A percentile compares a stretch with the other conserved stretches of the same genome.
phyloP scores from a whole-genome alignment of 441 rosid species.

The Corymbia calophylla region DNA sequence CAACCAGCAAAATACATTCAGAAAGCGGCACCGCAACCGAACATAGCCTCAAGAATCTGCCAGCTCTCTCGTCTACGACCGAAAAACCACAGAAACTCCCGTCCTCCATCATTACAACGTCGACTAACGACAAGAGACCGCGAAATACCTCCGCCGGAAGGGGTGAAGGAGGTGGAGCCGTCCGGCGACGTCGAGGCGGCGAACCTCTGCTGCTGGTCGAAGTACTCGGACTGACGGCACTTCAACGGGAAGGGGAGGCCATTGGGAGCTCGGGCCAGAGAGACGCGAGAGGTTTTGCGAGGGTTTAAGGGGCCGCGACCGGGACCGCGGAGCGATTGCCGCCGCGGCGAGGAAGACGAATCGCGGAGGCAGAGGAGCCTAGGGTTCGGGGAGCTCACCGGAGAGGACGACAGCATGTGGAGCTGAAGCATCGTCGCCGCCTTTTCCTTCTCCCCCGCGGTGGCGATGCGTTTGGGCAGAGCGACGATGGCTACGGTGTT shows the following conservation, averaged over 20 bases:
- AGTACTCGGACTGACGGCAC: slow-evolving; percentile 59
- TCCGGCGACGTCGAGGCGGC: slow-evolving; percentile 14
- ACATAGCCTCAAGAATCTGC: neutral
- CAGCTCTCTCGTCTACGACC: neutral
- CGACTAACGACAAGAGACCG: neutral
- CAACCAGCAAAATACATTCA: neutral
- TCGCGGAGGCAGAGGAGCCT: neutral
- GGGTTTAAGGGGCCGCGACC: neutral
- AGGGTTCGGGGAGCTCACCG: slow-evolving; percentile 3
- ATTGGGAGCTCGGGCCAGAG: neutral
- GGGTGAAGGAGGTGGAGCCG: slow-evolving; percentile 8
- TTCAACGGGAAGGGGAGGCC: slow-evolving; percentile 22
- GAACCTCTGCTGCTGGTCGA: slow-evolving; percentile 30
- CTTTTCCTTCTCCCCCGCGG: neutral
- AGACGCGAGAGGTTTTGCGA: neutral
- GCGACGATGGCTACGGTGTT: neutral
- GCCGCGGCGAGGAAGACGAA: neutral
- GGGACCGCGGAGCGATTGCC: neutral
- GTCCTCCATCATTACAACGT: neutral
- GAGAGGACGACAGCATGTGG: neutral
- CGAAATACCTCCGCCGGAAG: slow-evolving; percentile 17
- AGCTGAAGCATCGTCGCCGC: neutral
- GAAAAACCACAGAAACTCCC: neutral
- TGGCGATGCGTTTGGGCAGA: neutral
- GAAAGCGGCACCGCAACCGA: neutral